Base-by-base conservation (phyloP, 768 basidiomycete genomes). In the Psilocybe azurescens region DNA sequence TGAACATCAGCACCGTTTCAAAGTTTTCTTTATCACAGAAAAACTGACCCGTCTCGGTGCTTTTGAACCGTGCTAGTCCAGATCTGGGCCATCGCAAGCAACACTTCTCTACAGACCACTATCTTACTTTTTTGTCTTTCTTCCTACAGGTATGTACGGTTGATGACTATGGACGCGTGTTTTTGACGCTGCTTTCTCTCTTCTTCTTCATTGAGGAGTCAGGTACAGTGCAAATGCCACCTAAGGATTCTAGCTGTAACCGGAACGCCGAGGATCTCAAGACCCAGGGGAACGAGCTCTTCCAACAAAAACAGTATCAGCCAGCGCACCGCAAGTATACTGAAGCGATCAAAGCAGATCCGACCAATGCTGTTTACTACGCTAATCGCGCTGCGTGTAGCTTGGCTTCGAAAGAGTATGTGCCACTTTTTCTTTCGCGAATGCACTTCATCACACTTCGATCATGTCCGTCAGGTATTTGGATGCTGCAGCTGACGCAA, bases 331-430 rank as follows among this genome's bases (percentile, higher is more conserved):
- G 69, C 7, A 81, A 80, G 59, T 83, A 81, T 63, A 72, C 77
- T 1, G 73, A 77, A 51, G 82, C 81, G 9, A 80, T 84, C 63
- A 72, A 72, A 52, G 67, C 71, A 56, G 73, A 78, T 41, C 73
- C 73, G 13, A 65, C 69, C 18, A 80, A 81, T 64, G 76, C 80
- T 0, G 66, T 83, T 4, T 68, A 83, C 14, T 80, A 77, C 61
- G 75, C 78, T 28, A 83, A 83, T 66, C 77, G 81, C 16, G 79
- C 82, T 2, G 82, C 81, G n/a, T 75, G 75, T 48, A 69, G 68
- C 38, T 61, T 79, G 46, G 72, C 69, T 1, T 63, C 80, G 69
- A 75, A 77, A 60, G 73, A 71, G 80, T 80, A 36, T 44, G 68
- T 50, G 11, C 8, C 36, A n/a, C 29, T 56, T 47, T 55, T 49